Evolutionary conservation across 1,284 basidiomycete genomes (phyloP).

Genomic region (Fistulina hepatica): DNA sequence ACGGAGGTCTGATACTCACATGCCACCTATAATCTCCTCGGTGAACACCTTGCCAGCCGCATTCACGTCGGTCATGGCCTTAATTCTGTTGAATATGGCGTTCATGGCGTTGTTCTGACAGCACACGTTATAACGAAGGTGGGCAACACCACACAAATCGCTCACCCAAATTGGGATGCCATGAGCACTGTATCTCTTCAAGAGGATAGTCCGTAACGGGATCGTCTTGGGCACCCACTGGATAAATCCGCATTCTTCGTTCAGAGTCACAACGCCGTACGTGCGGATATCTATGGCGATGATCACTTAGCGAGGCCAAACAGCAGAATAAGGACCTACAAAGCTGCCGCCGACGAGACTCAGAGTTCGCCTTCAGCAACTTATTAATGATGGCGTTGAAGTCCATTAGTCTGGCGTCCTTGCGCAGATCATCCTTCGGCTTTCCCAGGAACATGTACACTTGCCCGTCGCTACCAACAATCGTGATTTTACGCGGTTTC

Average conservation of each 20-base stretch:
- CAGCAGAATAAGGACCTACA: slow-evolving; percentile 38
- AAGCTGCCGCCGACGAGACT: slow-evolving; percentile 81
- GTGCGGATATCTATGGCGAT: slow-evolving; percentile 72
- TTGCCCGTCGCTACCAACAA: slow-evolving; percentile 76
- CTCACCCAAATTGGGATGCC: slow-evolving; percentile 57
- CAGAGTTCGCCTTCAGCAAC: slow-evolving; percentile 86
- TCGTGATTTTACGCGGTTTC: slow-evolving; percentile 86
- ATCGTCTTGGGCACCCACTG: slow-evolving; percentile 98
- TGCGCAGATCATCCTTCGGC: slow-evolving; percentile 95
- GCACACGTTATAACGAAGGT: too few relatives aligned
- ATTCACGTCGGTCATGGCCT: slow-evolving; percentile 37
- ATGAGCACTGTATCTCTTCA: slow-evolving; percentile 60
- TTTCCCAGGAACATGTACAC: slow-evolving; percentile 93
- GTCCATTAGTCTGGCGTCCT: slow-evolving; percentile 97
- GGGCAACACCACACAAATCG: too few relatives aligned
- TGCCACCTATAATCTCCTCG: slow-evolving; percentile 51
- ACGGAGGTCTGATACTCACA: slow-evolving; percentile 16
- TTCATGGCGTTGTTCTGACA: slow-evolving; percentile 40
- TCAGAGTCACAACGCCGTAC: slow-evolving; percentile 93
- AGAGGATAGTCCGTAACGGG: slow-evolving; percentile 73
- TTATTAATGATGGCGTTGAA: slow-evolving; percentile 99
- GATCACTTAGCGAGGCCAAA: not conserved
- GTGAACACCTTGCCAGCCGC: slow-evolving; percentile 48
- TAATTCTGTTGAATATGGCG: slow-evolving; percentile 45
- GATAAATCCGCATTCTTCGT: slow-evolving; percentile 95